Conservation (phyloP, 2,329 filamentous ascomycete species). For the Alternaria triticina region DNA sequence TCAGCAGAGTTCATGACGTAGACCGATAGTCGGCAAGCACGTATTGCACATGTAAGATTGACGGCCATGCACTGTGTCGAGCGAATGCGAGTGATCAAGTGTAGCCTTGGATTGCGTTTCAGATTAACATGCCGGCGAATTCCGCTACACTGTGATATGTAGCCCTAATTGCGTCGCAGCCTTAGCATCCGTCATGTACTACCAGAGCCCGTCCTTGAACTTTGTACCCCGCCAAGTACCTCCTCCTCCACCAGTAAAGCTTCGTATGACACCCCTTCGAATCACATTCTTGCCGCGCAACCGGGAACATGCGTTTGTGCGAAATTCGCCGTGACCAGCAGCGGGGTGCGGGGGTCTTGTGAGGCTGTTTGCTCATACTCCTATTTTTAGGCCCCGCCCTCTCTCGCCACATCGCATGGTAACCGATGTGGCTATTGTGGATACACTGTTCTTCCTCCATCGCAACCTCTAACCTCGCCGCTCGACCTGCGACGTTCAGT, state of each 20-base stretch:
- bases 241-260: conserved; percentile 13
- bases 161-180: conserved; percentile 1
- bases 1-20: conserved; percentile 10
- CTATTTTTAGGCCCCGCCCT: neutral
- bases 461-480: neutral
- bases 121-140: conserved; percentile 1
- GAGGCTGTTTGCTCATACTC: conserved; percentile 20
- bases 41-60: neutral
- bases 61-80: neutral
- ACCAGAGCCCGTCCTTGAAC: neutral
- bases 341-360: conserved; percentile 7
- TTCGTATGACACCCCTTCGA: conserved; percentile 14
- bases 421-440: conserved; percentile 1
- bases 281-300: conserved; percentile 8
- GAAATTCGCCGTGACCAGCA: neutral
- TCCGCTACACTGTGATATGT: neutral
- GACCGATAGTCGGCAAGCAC: neutral
- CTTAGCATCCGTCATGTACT: neutral
- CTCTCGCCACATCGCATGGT: conserved; percentile 9
- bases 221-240: conserved; percentile 10
- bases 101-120: conserved; percentile 2
- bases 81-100: neutral
- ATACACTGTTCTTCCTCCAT: neutral
- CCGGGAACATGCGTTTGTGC: conserved; percentile 14
- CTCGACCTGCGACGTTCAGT: neutral